These are phyloP conservation scores for Candida loeiensis DNA, from an alignment of 805 yeast genomes.

Conservation along the genomic window DNA sequence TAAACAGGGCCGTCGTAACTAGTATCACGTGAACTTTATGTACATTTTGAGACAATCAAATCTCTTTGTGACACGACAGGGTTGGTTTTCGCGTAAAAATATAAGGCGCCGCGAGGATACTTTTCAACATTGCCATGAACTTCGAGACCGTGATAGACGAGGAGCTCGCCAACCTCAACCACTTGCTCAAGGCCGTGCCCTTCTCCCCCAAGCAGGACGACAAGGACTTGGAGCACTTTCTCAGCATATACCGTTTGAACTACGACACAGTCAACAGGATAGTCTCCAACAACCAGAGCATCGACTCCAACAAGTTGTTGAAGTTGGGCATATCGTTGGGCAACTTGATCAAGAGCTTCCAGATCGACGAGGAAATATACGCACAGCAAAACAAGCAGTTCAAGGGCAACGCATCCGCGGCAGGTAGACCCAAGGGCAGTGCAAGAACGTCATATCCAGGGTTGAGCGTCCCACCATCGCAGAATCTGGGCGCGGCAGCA, in stretches of 20 bases:
- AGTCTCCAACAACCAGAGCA: conserved; percentile 23
- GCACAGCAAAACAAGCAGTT: conserved; percentile 25
- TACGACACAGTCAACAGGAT: conserved; percentile 12
- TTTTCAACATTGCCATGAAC: conserved; percentile 4
- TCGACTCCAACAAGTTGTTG: conserved; percentile 34
- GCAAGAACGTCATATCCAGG: conserved; percentile 4
- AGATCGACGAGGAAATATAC: conserved; percentile 30
- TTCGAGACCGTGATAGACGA: conserved; percentile 19
- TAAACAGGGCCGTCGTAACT: too few species aligned
- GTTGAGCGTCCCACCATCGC: not conserved
- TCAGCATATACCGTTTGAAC: conserved; percentile 30
- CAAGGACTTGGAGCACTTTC: conserved; percentile 20
- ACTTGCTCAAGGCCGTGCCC: conserved; percentile 33
- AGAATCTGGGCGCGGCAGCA: not conserved
- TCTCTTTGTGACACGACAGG: not conserved
- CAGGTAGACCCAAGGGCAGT: conserved; percentile 12
- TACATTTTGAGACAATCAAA: too few species aligned
- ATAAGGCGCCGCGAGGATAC: not conserved
- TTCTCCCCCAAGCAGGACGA: conserved; percentile 20
- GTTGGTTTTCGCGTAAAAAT: not conserved
- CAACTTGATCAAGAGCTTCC: conserved; percentile 34
- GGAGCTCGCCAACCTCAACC: conserved; percentile 25
- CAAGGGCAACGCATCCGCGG: conserved; percentile 10
- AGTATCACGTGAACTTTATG: too few species aligned
- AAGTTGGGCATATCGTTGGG: conserved; percentile 43